These are phyloP conservation scores for Trichoderma simmonsii DNA, from an alignment of 2,329 filamentous ascomycete genomes.

Conservation along the genomic window DNA sequence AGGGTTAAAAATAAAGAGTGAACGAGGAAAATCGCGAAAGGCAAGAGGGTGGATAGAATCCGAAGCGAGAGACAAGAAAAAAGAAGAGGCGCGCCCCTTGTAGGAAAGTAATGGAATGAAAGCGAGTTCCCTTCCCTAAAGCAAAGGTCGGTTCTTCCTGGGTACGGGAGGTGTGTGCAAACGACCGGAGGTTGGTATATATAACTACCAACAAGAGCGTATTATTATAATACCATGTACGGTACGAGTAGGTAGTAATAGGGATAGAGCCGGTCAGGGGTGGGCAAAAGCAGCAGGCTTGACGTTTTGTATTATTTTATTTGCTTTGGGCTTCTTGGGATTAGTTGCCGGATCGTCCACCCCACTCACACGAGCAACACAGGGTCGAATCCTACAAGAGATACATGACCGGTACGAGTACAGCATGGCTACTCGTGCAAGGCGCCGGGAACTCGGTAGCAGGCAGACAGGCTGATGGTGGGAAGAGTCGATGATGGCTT, in stretches of 20 bases:
- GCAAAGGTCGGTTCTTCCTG: constrained; percentile 6
- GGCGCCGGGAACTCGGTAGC: constrained; percentile 6
- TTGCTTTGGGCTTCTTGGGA: constrained; percentile 11
- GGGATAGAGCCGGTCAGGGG: neutral
- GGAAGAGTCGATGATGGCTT: neutral
- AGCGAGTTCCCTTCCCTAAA: constrained; percentile 10
- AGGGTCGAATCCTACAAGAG: neutral
- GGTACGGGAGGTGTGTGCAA: neutral
- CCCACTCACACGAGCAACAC: constrained; percentile 4
- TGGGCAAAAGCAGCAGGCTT: constrained; percentile 1
- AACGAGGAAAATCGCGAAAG: neutral
- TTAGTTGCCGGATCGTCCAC: constrained; percentile 14
- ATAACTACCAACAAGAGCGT: neutral
- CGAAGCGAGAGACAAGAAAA: constrained; percentile 1
- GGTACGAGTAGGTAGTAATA: neutral
- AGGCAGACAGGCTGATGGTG: neutral
- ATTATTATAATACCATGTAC: constrained; percentile 1
- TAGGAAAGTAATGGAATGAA: neutral
- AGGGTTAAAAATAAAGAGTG: neutral
- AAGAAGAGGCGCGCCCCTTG: constrained; percentile 9
- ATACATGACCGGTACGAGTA: neutral
- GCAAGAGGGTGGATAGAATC: neutral
- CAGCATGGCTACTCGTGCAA: neutral
- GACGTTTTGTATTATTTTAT: constrained; percentile 15
- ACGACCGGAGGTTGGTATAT: constrained; percentile 10